Evolutionary conservation across 306 rosid genomes (phyloP).

Genomic region (Citrullus mucosospermus): DNA sequence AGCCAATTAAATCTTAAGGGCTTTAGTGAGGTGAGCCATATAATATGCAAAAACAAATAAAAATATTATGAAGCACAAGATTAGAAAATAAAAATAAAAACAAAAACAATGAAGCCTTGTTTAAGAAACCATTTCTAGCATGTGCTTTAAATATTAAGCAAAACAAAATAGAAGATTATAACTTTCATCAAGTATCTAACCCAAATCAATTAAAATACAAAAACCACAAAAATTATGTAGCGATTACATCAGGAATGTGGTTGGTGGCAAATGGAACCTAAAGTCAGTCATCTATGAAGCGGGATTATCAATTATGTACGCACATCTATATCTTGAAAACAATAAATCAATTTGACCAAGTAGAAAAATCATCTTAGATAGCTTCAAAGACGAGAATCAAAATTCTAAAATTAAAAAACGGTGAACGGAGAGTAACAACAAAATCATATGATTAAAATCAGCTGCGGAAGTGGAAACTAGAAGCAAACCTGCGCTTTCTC

Average conservation of each 20-base stretch:
- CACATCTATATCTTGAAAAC: background rate
- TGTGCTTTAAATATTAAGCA: background rate
- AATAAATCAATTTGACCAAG: background rate
- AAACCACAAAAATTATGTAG: background rate
- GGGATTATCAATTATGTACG: background rate
- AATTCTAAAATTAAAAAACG: background rate
- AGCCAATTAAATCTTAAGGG: background rate
- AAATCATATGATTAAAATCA: background rate
- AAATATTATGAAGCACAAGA: background rate
- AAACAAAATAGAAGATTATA: background rate
- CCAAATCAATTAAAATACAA: background rate
- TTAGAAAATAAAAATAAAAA: background rate
- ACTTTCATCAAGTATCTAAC: background rate
- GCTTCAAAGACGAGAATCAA: background rate
- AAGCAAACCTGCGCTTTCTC: conserved; percentile 83
- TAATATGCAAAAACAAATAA: background rate
- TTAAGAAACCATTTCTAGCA: background rate
- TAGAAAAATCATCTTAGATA: background rate
- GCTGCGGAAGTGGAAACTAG: background rate
- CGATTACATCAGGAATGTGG: background rate
- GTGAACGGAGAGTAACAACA: background rate
- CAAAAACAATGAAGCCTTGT: background rate
- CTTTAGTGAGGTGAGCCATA: background rate
- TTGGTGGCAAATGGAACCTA: background rate
- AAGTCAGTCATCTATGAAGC: background rate